These are phyloP conservation scores for Fusarium sp. DNA, from an alignment of 2,329 filamentous ascomycete genomes.

Conservation along the genomic window DNA sequence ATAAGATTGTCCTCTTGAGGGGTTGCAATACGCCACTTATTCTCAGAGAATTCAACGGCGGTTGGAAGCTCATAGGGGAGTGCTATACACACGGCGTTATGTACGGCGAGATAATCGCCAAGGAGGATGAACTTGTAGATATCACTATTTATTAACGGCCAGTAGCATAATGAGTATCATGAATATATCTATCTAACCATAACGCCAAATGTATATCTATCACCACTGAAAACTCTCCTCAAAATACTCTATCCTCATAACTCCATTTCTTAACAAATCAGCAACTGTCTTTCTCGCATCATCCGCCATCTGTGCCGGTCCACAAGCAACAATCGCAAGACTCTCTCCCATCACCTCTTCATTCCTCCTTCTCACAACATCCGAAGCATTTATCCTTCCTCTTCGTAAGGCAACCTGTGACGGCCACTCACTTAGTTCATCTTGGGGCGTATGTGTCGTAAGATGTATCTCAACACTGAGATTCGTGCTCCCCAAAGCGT, in stretches of 20 bases:
- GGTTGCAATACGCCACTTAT: background rate
- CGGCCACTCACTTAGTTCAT: constrained; percentile 17
- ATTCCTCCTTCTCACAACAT: constrained; percentile 45
- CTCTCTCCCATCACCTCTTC: constrained; percentile 35
- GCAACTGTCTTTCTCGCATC: constrained; percentile 52
- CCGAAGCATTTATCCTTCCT: constrained; percentile 48
- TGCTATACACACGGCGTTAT: constrained; percentile 4
- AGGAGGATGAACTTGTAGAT: background rate
- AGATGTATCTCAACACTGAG: constrained; percentile 52
- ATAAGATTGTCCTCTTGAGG: accelerated
- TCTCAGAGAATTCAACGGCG: accelerated
- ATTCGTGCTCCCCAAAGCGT: constrained; percentile 41
- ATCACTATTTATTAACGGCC: background rate
- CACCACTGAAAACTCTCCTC: constrained; percentile 58
- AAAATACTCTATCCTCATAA: constrained; percentile 51
- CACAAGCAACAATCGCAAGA: constrained; percentile 56
- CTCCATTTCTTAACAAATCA: constrained; percentile 41
- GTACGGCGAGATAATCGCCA: background rate
- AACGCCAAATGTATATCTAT: background rate
- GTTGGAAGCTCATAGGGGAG: background rate
- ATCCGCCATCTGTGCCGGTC: constrained; percentile 57
- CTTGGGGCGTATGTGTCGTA: constrained; percentile 35
- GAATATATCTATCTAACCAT: background rate
- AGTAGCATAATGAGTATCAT: background rate
- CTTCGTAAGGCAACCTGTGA: constrained; percentile 25